These are phyloP conservation scores for Aspergillus aculeatus DNA, from an alignment of 2,329 filamentous ascomycete genomes.

Conservation along the genomic window DNA sequence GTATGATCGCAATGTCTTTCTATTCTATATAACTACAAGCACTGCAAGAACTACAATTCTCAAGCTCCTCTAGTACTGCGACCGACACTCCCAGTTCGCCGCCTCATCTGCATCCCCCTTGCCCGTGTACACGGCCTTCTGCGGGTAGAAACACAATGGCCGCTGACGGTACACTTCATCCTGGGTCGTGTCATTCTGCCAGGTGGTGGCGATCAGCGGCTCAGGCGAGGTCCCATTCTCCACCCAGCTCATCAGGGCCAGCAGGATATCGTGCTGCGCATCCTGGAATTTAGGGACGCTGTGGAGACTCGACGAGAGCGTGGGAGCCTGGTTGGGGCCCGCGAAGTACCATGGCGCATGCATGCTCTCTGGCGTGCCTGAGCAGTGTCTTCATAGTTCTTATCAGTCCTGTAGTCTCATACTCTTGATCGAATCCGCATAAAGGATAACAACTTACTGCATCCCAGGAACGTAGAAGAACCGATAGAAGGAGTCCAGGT, in stretches of 20 bases:
- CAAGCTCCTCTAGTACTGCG: background rate
- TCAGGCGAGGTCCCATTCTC: background rate
- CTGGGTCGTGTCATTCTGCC: background rate
- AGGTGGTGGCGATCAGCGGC: background rate
- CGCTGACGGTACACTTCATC: background rate
- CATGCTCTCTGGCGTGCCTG: background rate
- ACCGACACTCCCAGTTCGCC: background rate
- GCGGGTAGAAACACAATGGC: background rate
- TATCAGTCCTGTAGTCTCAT: too few relatives aligned
- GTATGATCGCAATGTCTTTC: too few relatives aligned
- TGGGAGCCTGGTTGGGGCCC: background rate
- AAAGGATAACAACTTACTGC: slow-evolving; percentile 1
- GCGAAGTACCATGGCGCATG: slow-evolving; percentile 3
- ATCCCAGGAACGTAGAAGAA: slow-evolving; percentile 18
- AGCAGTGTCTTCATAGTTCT: background rate
- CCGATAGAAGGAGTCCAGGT: slow-evolving; percentile 17
- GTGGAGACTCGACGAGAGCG: background rate
- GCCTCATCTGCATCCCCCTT: background rate
- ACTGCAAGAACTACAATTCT: too few relatives aligned
- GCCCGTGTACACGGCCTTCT: background rate
- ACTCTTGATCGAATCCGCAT: too few relatives aligned
- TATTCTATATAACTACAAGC: too few relatives aligned
- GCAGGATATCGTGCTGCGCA: background rate
- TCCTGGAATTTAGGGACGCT: background rate
- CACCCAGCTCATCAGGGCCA: background rate